Evolutionary conservation across 2,329 filamentous ascomycete genomes (phyloP), one percentile per base, ranked within the genome.

Genomic region (Fusarium pseudograminearum): DNA sequence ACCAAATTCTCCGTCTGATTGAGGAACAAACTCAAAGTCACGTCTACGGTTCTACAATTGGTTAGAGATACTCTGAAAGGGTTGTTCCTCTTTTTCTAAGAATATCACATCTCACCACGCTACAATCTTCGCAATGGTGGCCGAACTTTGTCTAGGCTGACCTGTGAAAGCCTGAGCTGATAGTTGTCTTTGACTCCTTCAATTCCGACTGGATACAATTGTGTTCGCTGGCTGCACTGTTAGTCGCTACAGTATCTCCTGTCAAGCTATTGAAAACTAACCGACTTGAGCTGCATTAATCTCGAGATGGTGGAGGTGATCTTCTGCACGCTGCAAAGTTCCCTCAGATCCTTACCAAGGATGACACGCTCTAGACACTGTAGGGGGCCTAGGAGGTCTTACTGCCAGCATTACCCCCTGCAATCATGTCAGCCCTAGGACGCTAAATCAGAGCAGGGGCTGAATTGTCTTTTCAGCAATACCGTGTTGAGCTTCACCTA

Each of bases 371-470:
- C 33, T 36, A 46, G 30, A 30, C 18, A 31, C 42, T 14, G 28
- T 31, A 16, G 44, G 34, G 48, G 33, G 34, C 7, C 34, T 41
- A 24, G 9, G 24, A 12, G 24, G 26, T 10, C 15, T 9, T 52
- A 53, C 46, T 58, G 40, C 48, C 61, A 56, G 38, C 55, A 57
- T 36, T 52, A 61, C 57, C 60, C 65, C 62, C 69, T 52, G 36
- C 46, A 52, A 61, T 48, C 69, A 57, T 65, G 67, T 74, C 73
- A 74, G 73, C 73, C 73, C 69, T 74, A 74, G 71, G 69, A 70
- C 64, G 66, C 71, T 73, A 71, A 67, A 50, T 31, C 31, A 33
- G 46, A 47, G 34, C 46, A 30, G 18, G 18, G 55, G 46, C 62
- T 65, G 62, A 65, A 47, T 41, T 47, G 30, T 41, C 40, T 31